Evolutionary conservation across 1,139 yeast species (phyloP).

Genomic region (Pichia sp.): DNA sequence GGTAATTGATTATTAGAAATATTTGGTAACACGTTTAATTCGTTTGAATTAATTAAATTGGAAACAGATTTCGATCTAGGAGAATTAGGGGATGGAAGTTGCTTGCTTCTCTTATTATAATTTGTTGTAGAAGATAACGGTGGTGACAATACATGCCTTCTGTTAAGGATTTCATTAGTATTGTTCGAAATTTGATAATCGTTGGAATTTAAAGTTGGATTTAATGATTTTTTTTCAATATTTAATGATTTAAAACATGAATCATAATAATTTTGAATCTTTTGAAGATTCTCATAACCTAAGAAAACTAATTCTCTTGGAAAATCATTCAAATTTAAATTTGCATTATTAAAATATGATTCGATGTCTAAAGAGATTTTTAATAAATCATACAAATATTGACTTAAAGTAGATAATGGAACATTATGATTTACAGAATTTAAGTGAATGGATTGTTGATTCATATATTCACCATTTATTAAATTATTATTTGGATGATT

Average conservation of each 20-base stretch:
- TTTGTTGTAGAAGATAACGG: neutral
- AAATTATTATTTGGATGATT: too few relatives aligned
- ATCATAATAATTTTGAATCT: constrained; percentile 1
- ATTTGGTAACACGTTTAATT: neutral
- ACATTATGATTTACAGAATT: neutral
- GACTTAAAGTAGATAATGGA: neutral
- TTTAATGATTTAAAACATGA: constrained; percentile 3
- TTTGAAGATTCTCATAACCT: neutral
- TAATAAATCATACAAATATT: neutral
- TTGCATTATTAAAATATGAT: neutral
- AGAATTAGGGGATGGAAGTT: neutral
- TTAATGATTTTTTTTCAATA: neutral
- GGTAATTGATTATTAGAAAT: neutral
- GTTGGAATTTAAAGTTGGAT: too few relatives aligned
- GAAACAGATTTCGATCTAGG: neutral
- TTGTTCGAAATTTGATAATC: neutral
- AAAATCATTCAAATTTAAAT: neutral
- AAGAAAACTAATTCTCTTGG: constrained; percentile 1
- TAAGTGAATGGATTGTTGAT: neutral
- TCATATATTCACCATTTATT: too few relatives aligned
- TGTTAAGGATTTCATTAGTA: neutral
- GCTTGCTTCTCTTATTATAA: neutral
- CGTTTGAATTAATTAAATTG: neutral
- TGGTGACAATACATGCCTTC: neutral
- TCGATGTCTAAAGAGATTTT: constrained; percentile 3